Evolutionary conservation across 2,329 filamentous ascomycete genomes (phyloP).

Genomic region (Helicocarpus griseus): DNA sequence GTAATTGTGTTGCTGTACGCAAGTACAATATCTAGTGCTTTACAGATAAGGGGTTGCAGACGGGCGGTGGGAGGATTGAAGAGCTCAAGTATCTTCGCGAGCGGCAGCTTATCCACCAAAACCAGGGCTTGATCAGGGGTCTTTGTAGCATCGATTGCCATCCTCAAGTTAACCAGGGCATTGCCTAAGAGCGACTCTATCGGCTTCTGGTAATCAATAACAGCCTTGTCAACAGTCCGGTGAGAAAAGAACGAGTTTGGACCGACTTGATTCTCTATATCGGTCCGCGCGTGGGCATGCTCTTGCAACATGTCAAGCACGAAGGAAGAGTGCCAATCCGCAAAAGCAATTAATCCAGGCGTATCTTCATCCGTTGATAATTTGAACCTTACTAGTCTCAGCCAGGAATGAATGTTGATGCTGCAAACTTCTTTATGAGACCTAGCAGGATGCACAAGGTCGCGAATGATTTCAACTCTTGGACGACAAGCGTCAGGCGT

Average conservation of each 20-base stretch:
- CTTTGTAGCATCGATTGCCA: conserved; percentile 35
- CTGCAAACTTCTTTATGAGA: conserved; percentile 53
- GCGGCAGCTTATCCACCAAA: conserved; percentile 36
- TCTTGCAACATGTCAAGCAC: conserved; percentile 43
- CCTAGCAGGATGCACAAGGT: conserved; percentile 46
- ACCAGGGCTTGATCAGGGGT: conserved; percentile 31
- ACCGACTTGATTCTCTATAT: conserved; percentile 45
- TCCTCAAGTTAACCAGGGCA: conserved; percentile 42
- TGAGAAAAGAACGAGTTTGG: conserved; percentile 33
- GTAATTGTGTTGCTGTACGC: conserved; percentile 29
- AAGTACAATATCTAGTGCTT: conserved; percentile 41
- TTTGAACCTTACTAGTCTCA: conserved; percentile 48
- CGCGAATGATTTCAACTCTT: conserved; percentile 40
- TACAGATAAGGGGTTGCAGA: conserved; percentile 37
- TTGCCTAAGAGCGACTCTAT: conserved; percentile 46
- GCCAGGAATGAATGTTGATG: conserved; percentile 49
- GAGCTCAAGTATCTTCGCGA: conserved; percentile 40
- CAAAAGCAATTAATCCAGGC: conserved; percentile 38
- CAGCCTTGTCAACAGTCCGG: conserved; percentile 41
- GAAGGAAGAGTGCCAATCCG: conserved; percentile 47
- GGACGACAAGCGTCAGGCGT: conserved; percentile 46
- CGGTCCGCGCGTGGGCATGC: conserved; percentile 46
- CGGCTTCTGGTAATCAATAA: conserved; percentile 48
- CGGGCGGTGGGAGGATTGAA: conserved; percentile 41
- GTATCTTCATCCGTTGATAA: conserved; percentile 42